Evolutionary conservation across 352 stramenopile species (phyloP), one percentile per base, ranked within the genome.

Genomic region (Phytophthora sp.): DNA sequence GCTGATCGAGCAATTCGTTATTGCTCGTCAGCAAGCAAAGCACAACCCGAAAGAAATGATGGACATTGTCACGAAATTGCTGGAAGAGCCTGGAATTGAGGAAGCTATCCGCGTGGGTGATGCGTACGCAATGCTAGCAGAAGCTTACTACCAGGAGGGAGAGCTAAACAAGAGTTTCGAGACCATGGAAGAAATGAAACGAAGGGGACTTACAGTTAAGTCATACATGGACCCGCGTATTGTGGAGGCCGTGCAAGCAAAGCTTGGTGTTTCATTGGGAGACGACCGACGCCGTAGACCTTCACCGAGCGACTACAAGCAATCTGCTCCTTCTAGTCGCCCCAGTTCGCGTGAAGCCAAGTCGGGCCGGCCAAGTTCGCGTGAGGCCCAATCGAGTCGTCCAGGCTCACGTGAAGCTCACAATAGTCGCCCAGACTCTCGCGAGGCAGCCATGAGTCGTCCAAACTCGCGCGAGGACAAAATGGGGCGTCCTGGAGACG

Each of bases 31-130:
- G 17, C 73, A 88, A 26, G 69, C 79, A 11, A 84, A 81, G 23
- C 65, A 83, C 23, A 90, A 90, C 45, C 79, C 82, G 10, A 57
- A 63, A 4, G 87, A 94, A 15, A 88, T 94, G 69, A 74, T 94
- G 24, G 62, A 82, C 0, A 78, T 97, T 2, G 84, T 97, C 55
- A 64, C 75, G 24, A 79, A 88, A 62, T 69, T 98, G 27, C 74
- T 98, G 11, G 78, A 94, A 5, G 83, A 96, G 27, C 74, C 81
- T 26, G 87, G 90, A 1, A 82, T 97, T 13, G 88, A 97, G 21
- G 74, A 87, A 23, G 89, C 88, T 7, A 91, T 98, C 30, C 87
- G 94, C 5, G 59, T 91, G 6, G 94, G 95, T 15, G 95, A 98
- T 62, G 86, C 80, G 13, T 97, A 93, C 50, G 89, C 88, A 5